These are phyloP conservation scores for Anthracocystis panici-leucophaei DNA, from an alignment of 1,284 basidiomycete species.

Conservation along the genomic window DNA sequence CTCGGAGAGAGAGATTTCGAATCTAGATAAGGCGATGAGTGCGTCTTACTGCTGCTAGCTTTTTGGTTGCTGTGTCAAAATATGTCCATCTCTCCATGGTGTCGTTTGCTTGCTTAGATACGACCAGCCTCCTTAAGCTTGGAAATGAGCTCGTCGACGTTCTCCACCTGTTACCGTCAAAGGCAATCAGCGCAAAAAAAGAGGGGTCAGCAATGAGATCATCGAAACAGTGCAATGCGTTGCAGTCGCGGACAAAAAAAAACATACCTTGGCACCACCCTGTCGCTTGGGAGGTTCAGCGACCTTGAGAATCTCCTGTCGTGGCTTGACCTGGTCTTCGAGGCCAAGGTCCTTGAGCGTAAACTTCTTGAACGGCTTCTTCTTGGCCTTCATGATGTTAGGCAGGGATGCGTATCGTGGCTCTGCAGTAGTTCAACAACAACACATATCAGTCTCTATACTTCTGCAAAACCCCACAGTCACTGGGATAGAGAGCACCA, in stretches of 20 bases:
- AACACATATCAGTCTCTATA: background rate
- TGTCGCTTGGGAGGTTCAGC: slow-evolving; percentile 88
- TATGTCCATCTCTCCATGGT: background rate
- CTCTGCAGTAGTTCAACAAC: slow-evolving; percentile 33
- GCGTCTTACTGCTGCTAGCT: background rate
- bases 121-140: slow-evolving; percentile 93
- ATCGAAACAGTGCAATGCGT: background rate
- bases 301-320: slow-evolving; percentile 90
- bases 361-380: slow-evolving; percentile 92
- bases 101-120: slow-evolving; percentile 64
- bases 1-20: background rate
- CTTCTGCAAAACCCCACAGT: background rate
- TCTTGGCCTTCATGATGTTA: slow-evolving; percentile 81
- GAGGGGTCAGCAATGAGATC: background rate
- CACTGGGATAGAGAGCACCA: background rate
- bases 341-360: slow-evolving; percentile 82
- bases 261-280: slow-evolving; percentile 87
- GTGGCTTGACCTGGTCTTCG: slow-evolving; percentile 79
- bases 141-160: slow-evolving; percentile 87
- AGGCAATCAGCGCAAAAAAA: background rate
- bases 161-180: slow-evolving; percentile 75
- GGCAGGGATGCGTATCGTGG: slow-evolving; percentile 69
- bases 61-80: background rate
- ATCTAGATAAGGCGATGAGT: slow-evolving; percentile 10
- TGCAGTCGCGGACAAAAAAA: too few species aligned